These are phyloP conservation scores for Acanthamoeba sp. DNA, from an alignment of 208 protist species.

Conservation along the genomic window DNA sequence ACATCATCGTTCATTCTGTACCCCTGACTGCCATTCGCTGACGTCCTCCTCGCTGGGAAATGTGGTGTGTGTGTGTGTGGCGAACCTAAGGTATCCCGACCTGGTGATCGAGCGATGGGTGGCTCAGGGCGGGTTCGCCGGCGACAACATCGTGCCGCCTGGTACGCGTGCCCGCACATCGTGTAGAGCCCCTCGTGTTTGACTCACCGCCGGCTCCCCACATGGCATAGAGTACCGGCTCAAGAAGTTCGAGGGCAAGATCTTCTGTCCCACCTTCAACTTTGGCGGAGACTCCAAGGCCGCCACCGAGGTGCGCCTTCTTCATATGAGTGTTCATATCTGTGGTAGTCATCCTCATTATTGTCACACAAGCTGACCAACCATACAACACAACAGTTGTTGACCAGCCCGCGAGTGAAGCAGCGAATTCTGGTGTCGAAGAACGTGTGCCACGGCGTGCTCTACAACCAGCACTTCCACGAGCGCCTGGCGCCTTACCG, in stretches of 20 bases:
- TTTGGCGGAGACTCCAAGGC: conserved; percentile 23
- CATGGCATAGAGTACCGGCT: background rate
- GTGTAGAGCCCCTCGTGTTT: background rate
- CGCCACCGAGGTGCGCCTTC: background rate
- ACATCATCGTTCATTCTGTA: no score
- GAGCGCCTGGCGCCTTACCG: background rate
- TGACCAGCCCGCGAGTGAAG: background rate
- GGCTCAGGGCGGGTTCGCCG: conserved; percentile 33
- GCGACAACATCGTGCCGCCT: conserved; percentile 46
- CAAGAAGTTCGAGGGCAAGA: conserved; percentile 42
- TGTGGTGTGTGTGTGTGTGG: no score
- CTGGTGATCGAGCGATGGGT: conserved; percentile 30
- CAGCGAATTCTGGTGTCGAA: conserved; percentile 16
- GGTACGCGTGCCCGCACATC: background rate
- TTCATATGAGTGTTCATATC: background rate
- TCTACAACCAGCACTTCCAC: conserved; percentile 14
- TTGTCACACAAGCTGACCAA: background rate
- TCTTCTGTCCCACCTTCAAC: conserved; percentile 33
- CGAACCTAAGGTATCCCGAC: conserved; percentile 21
- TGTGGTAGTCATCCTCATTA: no score
- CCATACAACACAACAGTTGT: background rate
- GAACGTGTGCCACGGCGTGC: conserved; percentile 55
- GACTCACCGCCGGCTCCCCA: no score
- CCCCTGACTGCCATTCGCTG: no score
- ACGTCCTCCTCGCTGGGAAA: no score